These are phyloP conservation scores for Fusarium coicis DNA, from an alignment of 2,329 filamentous ascomycete species.

Conservation along the genomic window DNA sequence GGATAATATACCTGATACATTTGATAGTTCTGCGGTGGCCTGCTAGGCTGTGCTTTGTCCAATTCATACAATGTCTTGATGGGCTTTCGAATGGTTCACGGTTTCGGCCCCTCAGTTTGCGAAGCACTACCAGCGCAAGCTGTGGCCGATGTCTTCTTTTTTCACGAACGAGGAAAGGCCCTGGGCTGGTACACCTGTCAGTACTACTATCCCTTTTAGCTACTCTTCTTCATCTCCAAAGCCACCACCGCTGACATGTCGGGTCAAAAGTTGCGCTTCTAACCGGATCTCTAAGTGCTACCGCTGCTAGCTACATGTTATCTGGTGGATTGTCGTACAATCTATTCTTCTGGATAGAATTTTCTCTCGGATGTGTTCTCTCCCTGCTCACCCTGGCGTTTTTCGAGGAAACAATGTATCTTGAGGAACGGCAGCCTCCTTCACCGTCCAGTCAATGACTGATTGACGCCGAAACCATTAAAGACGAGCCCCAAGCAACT, in stretches of 20 bases:
- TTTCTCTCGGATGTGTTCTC: not conserved
- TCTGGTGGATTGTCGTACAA: not conserved
- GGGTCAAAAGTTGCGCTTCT: not conserved
- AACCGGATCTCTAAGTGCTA: not conserved
- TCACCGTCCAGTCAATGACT: not conserved
- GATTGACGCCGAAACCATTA: not conserved
- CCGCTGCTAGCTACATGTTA: not conserved
- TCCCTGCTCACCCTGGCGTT: not conserved
- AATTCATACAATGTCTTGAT: not conserved
- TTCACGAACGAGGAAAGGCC: not conserved
- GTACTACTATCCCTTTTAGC: not conserved
- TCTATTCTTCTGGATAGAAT: not conserved
- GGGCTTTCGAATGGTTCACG: not conserved
- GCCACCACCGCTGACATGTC: not conserved
- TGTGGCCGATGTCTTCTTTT: not conserved
- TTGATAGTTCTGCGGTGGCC: not conserved
- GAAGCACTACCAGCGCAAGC: not conserved
- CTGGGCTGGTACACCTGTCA: not conserved
- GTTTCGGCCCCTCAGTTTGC: not conserved
- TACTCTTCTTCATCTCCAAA: not conserved
- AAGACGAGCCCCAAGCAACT: not conserved
- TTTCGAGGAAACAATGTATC: conserved; percentile 2
- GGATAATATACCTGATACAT: not conserved
- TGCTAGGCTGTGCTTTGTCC: not conserved
- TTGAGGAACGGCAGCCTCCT: not conserved